These are phyloP conservation scores for Secale cereale DNA, from an alignment of 176 grass and related monocot genomes.

Conservation along the genomic window DNA sequence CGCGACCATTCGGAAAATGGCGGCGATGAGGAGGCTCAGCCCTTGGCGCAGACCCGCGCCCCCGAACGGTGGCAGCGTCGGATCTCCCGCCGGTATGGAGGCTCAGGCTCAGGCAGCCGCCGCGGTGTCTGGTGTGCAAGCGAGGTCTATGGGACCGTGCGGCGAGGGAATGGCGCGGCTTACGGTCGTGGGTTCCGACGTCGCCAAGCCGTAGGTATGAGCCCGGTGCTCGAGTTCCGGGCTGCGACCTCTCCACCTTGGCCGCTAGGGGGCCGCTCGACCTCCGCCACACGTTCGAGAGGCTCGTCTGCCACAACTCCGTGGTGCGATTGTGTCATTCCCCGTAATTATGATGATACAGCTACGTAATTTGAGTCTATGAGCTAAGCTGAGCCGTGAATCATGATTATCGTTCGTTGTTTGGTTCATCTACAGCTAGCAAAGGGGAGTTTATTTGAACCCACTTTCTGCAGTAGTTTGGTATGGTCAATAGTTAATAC, in stretches of 20 bases:
- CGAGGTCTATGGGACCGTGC: no score
- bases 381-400: not conserved
- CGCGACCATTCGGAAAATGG: no score
- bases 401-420: conserved; percentile 7
- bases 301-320: conserved; percentile 74
- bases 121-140: no score
- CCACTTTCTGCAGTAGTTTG: not conserved
- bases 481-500: conserved; percentile 3
- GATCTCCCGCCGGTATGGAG: no score
- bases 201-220: no score
- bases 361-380: not conserved
- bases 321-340: conserved; percentile 41
- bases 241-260: conserved; percentile 77
- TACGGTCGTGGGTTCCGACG: no score
- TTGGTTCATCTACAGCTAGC: conserved; percentile 21
- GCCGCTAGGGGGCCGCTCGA: conserved; percentile 69
- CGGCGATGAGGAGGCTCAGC: no score
- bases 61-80: no score
- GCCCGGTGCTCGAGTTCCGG: conserved; percentile 59
- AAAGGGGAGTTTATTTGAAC: not conserved
- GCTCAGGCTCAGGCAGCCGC: no score
- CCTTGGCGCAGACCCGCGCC: no score
- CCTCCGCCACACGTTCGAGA: conserved; percentile 81
- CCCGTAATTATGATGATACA: not conserved
- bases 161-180: no score